Conservation (phyloP, 2,329 filamentous ascomycete genomes). For the Aureobasidium sp. region DNA sequence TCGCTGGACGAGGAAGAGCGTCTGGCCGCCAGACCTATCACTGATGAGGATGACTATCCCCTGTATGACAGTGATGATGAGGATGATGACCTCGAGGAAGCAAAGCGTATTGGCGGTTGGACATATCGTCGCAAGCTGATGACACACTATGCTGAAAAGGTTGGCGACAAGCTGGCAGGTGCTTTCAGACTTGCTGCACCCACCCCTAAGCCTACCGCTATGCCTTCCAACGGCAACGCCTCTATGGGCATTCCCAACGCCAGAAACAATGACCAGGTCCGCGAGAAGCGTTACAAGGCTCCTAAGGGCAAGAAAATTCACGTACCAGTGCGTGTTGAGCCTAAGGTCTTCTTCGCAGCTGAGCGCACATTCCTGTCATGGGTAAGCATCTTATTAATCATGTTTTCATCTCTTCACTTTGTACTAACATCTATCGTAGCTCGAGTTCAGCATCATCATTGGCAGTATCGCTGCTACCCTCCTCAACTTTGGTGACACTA, state of each 20-base stretch:
- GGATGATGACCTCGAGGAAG: conserved; percentile 68
- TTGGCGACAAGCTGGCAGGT: conserved; percentile 30
- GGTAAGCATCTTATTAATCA: conserved; percentile 45
- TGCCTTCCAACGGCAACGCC: conserved; percentile 30
- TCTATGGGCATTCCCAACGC: conserved; percentile 37
- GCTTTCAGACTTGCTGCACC: conserved; percentile 31
- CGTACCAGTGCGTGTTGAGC: conserved; percentile 90
- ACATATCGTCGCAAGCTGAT: conserved; percentile 58
- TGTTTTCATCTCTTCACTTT: background rate
- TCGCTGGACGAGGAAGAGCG: conserved; percentile 75
- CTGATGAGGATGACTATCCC: conserved; percentile 63
- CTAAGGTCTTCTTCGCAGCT: conserved; percentile 94
- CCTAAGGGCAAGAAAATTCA: conserved; percentile 84
- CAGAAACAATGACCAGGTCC: conserved; percentile 23
- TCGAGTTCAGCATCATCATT: conserved; percentile 94
- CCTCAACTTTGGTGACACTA: conserved; percentile 65
- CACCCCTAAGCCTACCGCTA: conserved; percentile 37
- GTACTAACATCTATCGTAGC: conserved; percentile 40
- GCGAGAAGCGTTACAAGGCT: conserved; percentile 54
- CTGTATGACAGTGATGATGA: conserved; percentile 85
- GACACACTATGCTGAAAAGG: conserved; percentile 44
- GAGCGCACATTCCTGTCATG: conserved; percentile 94
- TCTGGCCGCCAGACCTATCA: conserved; percentile 53
- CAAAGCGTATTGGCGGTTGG: conserved; percentile 67
- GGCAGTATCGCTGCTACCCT: conserved; percentile 78